A percentile compares a stretch with the other conserved stretches of the same genome.
phyloP scores from a whole-genome alignment of 2,329 filamentous ascomycete species.

The Pseudogymnoascus sp. region DNA sequence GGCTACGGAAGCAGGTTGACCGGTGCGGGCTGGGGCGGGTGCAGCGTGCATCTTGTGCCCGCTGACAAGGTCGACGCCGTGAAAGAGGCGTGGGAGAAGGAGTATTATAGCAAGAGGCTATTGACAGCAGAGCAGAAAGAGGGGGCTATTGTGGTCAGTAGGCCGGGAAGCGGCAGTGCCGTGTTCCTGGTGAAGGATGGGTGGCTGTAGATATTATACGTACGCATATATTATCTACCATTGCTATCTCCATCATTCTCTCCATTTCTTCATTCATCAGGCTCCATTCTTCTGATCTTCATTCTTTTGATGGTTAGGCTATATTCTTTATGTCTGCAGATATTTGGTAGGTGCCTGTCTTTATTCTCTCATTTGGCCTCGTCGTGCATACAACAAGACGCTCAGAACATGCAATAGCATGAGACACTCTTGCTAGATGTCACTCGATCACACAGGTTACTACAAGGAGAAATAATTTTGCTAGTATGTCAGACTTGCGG shows the following conservation, averaged over 20 bases:
- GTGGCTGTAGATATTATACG: neutral
- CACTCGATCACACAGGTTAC: neutral
- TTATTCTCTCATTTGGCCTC: neutral
- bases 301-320: neutral
- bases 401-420: neutral
- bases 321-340: neutral
- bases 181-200: conserved; percentile 35
- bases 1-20: conserved; percentile 80
- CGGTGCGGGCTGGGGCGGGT: conserved; percentile 94
- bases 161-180: conserved; percentile 68
- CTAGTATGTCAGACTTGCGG: neutral
- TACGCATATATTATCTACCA: neutral
- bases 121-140: conserved; percentile 63
- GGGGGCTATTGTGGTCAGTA: conserved; percentile 79
- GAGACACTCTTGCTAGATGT: neutral
- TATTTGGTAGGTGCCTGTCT: neutral
- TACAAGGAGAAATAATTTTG: neutral
- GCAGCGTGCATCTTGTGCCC: conserved; percentile 86
- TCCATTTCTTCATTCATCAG: neutral
- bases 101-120: conserved; percentile 66
- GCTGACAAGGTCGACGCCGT: conserved; percentile 73
- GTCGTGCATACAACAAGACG: neutral
- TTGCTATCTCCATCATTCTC: neutral
- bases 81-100: conserved; percentile 64
- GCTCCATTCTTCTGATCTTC: neutral